These are phyloP conservation scores for Setaria viridis DNA, from an alignment of 202 grass and related monocot species.

Conservation along the genomic window DNA sequence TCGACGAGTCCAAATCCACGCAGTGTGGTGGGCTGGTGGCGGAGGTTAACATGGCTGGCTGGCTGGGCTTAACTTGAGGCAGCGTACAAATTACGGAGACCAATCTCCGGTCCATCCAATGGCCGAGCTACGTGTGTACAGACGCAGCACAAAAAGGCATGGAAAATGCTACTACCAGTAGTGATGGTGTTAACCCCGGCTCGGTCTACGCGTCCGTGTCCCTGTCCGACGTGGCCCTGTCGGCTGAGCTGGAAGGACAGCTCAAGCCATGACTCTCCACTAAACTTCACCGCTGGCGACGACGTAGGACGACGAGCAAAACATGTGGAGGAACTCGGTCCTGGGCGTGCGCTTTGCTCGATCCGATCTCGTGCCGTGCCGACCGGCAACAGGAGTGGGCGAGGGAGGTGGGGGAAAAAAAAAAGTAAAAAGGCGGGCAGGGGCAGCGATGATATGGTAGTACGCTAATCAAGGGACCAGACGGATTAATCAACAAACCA, in stretches of 20 bases:
- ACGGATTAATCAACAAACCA: neutral
- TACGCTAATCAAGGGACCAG: neutral
- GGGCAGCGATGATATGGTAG: neutral
- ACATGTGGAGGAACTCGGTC: neutral
- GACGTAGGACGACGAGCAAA: neutral
- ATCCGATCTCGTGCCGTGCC: slow-evolving; percentile 28
- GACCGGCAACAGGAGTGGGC: neutral
- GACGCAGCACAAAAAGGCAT: too few relatives aligned
- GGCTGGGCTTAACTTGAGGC: neutral
- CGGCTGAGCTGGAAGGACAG: slow-evolving; percentile 11
- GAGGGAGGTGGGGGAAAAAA: neutral
- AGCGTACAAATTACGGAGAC: neutral
- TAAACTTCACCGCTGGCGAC: neutral
- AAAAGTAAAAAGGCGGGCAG: neutral
- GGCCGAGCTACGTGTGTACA: too few relatives aligned
- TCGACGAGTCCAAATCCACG: slow-evolving; percentile 4
- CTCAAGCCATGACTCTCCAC: neutral
- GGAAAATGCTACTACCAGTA: too few relatives aligned
- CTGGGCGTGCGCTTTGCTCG: neutral
- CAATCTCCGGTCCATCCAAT: neutral
- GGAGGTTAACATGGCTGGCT: neutral
- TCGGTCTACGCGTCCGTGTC: neutral
- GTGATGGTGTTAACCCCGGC: too few relatives aligned
- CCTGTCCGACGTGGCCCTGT: slow-evolving; percentile 32
- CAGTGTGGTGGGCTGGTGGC: neutral